A percentile compares a stretch with the other conserved stretches of the same genome.
phyloP scores from a whole-genome alignment of 2,329 filamentous ascomycete genomes.

The Beauveria sp. region DNA sequence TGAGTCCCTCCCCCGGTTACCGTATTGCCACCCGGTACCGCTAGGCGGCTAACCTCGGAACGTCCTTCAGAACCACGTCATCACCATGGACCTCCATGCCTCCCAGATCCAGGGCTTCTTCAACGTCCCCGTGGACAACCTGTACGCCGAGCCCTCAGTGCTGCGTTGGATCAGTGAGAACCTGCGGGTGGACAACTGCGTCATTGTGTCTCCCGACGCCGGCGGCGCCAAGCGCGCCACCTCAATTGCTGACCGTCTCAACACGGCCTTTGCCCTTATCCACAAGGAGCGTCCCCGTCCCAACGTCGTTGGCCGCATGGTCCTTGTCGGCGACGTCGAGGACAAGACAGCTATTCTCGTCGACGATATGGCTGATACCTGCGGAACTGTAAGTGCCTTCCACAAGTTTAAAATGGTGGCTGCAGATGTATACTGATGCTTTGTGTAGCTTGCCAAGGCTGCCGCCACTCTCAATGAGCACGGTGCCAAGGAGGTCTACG shows the following conservation, averaged over 20 bases:
- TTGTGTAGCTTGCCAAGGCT: slow-evolving; percentile 57
- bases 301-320: slow-evolving; percentile 88
- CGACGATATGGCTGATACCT: slow-evolving; percentile 97
- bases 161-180: slow-evolving; percentile 88
- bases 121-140: slow-evolving; percentile 67
- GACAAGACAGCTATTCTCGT: slow-evolving; percentile 93
- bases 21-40: background rate
- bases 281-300: slow-evolving; percentile 86
- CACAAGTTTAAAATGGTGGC: background rate
- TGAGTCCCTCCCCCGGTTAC: slow-evolving; percentile 17
- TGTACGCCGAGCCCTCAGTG: slow-evolving; percentile 90
- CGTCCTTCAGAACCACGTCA: slow-evolving; percentile 44
- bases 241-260: slow-evolving; percentile 84
- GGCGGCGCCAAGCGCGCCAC: slow-evolving; percentile 92
- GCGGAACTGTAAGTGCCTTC: slow-evolving; percentile 53
- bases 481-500: slow-evolving; percentile 80
- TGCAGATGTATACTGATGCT: slow-evolving; percentile 8
- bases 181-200: slow-evolving; percentile 70
- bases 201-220: slow-evolving; percentile 92
- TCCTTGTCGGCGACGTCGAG: slow-evolving; percentile 84
- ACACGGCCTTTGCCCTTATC: slow-evolving; percentile 86
- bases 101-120: slow-evolving; percentile 96
- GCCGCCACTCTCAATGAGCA: slow-evolving; percentile 82
- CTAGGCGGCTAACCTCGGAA: slow-evolving; percentile 33
- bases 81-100: slow-evolving; percentile 93